Evolutionary conservation across 1,284 basidiomycete genomes (phyloP), one percentile per base, ranked within the genome.

Genomic region (Ustilago lituana): DNA sequence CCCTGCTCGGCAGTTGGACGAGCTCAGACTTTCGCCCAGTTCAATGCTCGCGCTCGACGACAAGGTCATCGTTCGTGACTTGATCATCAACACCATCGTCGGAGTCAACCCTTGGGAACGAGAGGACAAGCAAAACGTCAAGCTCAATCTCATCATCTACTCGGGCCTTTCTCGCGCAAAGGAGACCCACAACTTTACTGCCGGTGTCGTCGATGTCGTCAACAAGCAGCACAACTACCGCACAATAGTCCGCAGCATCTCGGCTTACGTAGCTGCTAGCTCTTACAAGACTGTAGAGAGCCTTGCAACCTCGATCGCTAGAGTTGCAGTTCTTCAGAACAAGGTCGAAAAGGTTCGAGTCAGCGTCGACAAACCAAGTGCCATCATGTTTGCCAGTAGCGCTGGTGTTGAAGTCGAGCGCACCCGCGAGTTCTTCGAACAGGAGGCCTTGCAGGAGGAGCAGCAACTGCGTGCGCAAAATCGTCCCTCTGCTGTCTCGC

Each of bases 101-200:
- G 92, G 91, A 0, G 85, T 93, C 43, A 89, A 91, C 73, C 84
- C 86, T 2, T 88, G 88, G 79, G 92, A 93, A 81, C 84, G 91
- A 15, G 79, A 85, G 44, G 87, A 89, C 76, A 86, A 86, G 74
- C 92, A 94, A 78, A 79, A 86, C 27, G 87, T 93, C n/a, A 83
- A 86, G 17, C 82, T 90, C 47, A 88, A 90, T 68, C 65, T 91
- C 17, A 74, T 77, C 7, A 78, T 89, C 17, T 82, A 82, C 17
- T 65, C 78, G 7, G 68, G 78, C 17, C 44, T 57, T 9, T 61
- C 59, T 31, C 51, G 63, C 2, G 54, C 58, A 29, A 60, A 60
- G 15, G 46, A 65, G 41, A 44, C 61, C 11, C 29, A 24, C 41
- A 52, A 45, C 39, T 35, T 39, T 9, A 51, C 41, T 11, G 51